Base-by-base conservation (phyloP, 257 asterid genomes). In the Gentiana dahurica region DNA sequence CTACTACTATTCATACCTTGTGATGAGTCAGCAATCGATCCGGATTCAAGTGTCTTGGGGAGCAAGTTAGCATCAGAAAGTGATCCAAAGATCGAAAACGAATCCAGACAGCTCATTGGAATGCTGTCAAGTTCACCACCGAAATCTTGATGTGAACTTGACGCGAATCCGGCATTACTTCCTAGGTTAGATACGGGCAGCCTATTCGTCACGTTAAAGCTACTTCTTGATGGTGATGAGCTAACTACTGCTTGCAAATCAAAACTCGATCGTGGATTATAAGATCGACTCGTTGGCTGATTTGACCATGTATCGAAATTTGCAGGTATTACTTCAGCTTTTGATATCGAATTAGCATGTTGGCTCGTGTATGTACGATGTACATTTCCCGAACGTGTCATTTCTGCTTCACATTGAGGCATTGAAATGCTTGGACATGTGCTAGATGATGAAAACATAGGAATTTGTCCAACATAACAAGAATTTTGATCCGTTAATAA, bases 311-410 rank as follows among this genome's bases (percentile, higher is more conserved):
- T 58, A 53, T 72, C 79, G 1, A 85, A 77, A 71, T 76, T 79
- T 11, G 81, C 73, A 41, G 85, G 76, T 60, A 71, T 75, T 58
- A 82, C 86, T 61, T 79, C 86, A 58, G 90, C 83, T 75, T 79
- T 85, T 52, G 56, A 54, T 43, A 71, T 69, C 55, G 72, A 70
- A 62, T 67, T 73, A 47, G 60, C 61, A n/a, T 46, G 71, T 36
- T 68, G 82, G 64, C 57, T 59, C 11, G 59, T 65, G 34, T 67
- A 35, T 56, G 75, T 49, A 55, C 44, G 61, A 57, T 65, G 54
- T 49, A 53, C 32, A 53, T 71, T 71, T 47, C 63, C 57, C 52
- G 59, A 60, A 3, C 51, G 55, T 55, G 33, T 55, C 57, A 55
- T 45, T 45, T 70, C 68, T 53, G 62, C 47, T 49, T 59, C 76